Evolutionary conservation across 2,329 filamentous ascomycete genomes (phyloP), one percentile per base, ranked within the genome.

Genomic region (Aspergillus sp.): DNA sequence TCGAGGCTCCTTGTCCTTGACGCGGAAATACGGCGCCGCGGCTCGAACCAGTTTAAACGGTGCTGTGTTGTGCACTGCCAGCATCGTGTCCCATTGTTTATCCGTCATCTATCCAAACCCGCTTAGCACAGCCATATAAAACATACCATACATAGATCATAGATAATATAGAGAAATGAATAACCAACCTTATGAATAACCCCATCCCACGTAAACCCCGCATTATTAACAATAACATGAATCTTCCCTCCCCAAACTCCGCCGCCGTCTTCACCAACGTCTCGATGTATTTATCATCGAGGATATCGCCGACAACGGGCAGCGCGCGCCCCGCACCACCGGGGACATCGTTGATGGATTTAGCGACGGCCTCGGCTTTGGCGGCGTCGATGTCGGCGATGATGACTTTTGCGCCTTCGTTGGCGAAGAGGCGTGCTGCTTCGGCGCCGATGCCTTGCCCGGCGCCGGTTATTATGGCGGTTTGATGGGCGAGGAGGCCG

Each of bases 381-480:
- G 75, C 83, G 86, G 68, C 79, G 67, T 95, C 90, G 48, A 95
- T 88, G 68, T 95, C 90, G 26, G 87, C 84, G 37, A 95, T 75
- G 8, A 95, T 74, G 0, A 95, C 88, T 62, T 85, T 89, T 11
- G 89, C 88, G 26, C 90, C 90, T 67, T 95, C 88, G 47, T 90
- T 91, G 9, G 88, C 88, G 59, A 95, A 94, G 3, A 94, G 70
- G 7, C 83, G 77, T 6, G 89, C 89, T 29, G 85, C 77, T 69
- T 95, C 90, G 27, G 88, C 90, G 26, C 89, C 90, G 63, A 95
- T 95, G 47, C 90, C 90, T 65, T 94, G 88, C 7, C 87, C 88
- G 12, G 83, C 82, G 36, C 89, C 88, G 2, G 90, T 95, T 64
- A 95, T 85, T 65, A 95, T 94, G 59, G 89, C 89, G 11, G 86